phyloP scores from a whole-genome alignment of 805 yeast genomes.

The Kregervanrija fluxuum region DNA sequence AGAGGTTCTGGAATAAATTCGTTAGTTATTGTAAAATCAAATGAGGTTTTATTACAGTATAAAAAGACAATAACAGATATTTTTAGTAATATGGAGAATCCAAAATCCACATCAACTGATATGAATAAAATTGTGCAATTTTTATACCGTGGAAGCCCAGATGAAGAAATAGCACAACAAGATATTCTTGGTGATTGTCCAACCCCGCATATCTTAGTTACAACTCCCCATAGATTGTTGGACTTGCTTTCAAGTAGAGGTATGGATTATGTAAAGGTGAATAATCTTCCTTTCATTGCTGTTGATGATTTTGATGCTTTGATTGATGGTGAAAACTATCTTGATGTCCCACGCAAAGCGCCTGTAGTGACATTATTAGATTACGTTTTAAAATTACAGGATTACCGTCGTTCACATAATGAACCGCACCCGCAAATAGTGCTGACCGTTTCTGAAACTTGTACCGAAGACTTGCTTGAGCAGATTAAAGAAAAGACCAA shows the following conservation, averaged over 20 bases:
- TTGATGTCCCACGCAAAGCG: conserved; percentile 14
- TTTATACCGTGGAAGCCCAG: conserved; percentile 21
- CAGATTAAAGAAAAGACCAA: conserved; percentile 46
- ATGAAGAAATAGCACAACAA: conserved; percentile 21
- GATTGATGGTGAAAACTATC: conserved; percentile 15
- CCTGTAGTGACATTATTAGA: conserved; percentile 27
- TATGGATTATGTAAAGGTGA: conserved; percentile 24
- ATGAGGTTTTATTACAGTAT: conserved; percentile 21
- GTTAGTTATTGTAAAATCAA: conserved; percentile 25
- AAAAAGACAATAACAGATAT: conserved; percentile 11
- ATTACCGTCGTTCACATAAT: conserved; percentile 23
- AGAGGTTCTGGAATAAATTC: conserved; percentile 24
- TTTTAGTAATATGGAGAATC: neutral
- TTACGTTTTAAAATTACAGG: conserved; percentile 27
- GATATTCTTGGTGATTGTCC: conserved; percentile 14
- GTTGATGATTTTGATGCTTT: conserved; percentile 30
- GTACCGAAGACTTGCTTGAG: conserved; percentile 40
- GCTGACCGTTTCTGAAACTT: conserved; percentile 18
- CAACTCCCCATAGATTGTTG: conserved; percentile 31
- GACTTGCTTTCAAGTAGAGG: conserved; percentile 29
- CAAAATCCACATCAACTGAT: neutral
- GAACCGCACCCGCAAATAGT: conserved; percentile 27
- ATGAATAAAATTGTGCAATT: conserved; percentile 21
- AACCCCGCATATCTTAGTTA: conserved; percentile 26
- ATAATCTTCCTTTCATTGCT: conserved; percentile 21